Conservation (phyloP, 495 filamentous ascomycete genomes). For the Geoglossum glabrum region DNA sequence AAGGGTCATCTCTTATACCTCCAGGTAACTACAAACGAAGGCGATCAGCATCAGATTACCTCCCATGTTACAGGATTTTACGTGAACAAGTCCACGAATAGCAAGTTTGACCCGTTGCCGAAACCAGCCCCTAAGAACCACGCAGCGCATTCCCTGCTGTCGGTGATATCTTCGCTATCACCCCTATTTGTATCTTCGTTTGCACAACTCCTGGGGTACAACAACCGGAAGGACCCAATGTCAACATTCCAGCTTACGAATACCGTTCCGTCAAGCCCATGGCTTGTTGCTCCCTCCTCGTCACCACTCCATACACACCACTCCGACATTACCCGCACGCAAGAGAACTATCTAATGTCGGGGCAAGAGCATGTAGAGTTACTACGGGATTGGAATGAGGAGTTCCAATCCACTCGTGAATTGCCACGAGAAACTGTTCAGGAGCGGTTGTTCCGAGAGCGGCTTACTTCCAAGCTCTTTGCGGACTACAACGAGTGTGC, state of each 20-base stretch:
- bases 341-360: slow-evolving; percentile 77
- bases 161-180: slow-evolving; percentile 57
- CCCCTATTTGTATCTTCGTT: slow-evolving; percentile 61
- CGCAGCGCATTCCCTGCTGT: slow-evolving; percentile 70
- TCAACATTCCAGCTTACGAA: slow-evolving; percentile 91
- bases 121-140: slow-evolving; percentile 44
- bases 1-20: slow-evolving; percentile 90
- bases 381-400: slow-evolving; percentile 95
- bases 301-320: slow-evolving; percentile 48
- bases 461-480: slow-evolving; percentile 84
- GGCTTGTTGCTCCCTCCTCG: slow-evolving; percentile 55
- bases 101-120: slow-evolving; percentile 80
- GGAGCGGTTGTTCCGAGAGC: slow-evolving; percentile 88
- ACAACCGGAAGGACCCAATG: slow-evolving; percentile 65
- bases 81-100: slow-evolving; percentile 79
- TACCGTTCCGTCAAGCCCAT: slow-evolving; percentile 76
- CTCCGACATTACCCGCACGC: slow-evolving; percentile 67
- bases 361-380: slow-evolving; percentile 88
- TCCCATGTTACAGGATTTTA: slow-evolving; percentile 87
- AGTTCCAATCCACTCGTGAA: slow-evolving; percentile 92
- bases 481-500: slow-evolving; percentile 96
- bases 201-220: slow-evolving; percentile 53
- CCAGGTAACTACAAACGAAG: slow-evolving; percentile 69
- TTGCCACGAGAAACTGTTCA: slow-evolving; percentile 82
- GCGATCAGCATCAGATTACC: slow-evolving; percentile 83